phyloP scores from a whole-genome alignment of 257 asterid genomes.

The Petunia axillaris region DNA sequence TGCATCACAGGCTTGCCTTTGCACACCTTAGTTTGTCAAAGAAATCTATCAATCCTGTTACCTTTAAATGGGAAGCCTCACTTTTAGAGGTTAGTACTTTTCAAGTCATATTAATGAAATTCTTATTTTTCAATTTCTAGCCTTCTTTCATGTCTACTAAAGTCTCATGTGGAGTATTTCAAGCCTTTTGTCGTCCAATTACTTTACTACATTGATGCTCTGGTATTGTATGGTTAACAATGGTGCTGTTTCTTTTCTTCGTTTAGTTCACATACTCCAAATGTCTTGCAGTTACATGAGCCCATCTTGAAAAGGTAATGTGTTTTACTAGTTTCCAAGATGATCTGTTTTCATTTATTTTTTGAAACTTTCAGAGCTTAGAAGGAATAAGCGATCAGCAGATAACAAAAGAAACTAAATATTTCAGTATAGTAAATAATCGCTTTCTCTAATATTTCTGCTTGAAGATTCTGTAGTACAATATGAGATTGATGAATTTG shows the following conservation, averaged over 20 bases:
- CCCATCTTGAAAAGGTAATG: slow-evolving; percentile 46
- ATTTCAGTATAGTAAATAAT: not conserved
- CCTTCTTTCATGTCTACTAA: no score
- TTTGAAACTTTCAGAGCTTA: not conserved
- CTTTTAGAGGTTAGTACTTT: slow-evolving; percentile 67
- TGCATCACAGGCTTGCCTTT: slow-evolving; percentile 82
- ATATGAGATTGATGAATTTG: no score
- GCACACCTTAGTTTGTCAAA: slow-evolving; percentile 29
- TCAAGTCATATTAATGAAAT: not conserved
- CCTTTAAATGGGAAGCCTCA: slow-evolving; percentile 86
- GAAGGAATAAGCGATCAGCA: not conserved
- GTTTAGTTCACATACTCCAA: slow-evolving; percentile 78
- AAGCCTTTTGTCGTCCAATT: not conserved
- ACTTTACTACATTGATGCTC: slow-evolving; percentile 6
- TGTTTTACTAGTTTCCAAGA: slow-evolving; percentile 11
- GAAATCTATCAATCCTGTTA: slow-evolving; percentile 71
- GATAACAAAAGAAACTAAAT: not conserved
- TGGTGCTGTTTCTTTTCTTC: slow-evolving; percentile 33
- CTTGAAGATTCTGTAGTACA: no score
- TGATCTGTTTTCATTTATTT: slow-evolving; percentile 1
- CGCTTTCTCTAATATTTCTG: no score
- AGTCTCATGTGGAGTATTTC: not conserved
- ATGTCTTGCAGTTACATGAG: no score
- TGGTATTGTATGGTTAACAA: slow-evolving; percentile 31
- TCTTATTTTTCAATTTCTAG: no score